Evolutionary conservation across 2,329 filamentous ascomycete species (phyloP).

Genomic region (Daldinia sp.): DNA sequence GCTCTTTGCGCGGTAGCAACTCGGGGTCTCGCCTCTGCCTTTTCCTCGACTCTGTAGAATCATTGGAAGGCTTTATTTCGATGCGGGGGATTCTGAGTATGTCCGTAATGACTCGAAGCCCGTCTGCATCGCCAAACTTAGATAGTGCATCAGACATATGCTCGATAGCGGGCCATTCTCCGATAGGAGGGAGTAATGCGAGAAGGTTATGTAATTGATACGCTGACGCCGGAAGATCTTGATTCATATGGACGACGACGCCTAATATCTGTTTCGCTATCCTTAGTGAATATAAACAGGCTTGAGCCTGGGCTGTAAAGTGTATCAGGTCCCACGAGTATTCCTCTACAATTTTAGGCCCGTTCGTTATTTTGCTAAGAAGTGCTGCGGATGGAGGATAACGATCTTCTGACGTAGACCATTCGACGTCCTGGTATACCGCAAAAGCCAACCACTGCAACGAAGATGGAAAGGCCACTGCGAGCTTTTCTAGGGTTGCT

Average conservation of each 20-base stretch:
- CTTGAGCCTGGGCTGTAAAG: slow-evolving; percentile 67
- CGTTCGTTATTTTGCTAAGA: slow-evolving; percentile 40
- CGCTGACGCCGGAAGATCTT: slow-evolving; percentile 21
- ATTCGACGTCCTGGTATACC: slow-evolving; percentile 49
- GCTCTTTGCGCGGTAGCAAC: neutral
- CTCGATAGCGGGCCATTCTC: slow-evolving; percentile 42
- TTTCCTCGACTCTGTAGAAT: slow-evolving; percentile 8
- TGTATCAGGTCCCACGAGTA: slow-evolving; percentile 68
- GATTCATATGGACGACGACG: slow-evolving; percentile 24
- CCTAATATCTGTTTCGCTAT: slow-evolving; percentile 60
- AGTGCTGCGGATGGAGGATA: slow-evolving; percentile 45
- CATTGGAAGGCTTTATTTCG: neutral
- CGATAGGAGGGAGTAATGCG: slow-evolving; percentile 35
- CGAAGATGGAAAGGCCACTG: slow-evolving; percentile 12
- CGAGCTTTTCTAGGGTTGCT: slow-evolving; percentile 39
- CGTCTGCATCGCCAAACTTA: slow-evolving; percentile 16
- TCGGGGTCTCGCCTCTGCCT: slow-evolving; percentile 24
- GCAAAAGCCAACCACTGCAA: slow-evolving; percentile 50
- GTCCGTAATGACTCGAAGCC: slow-evolving; percentile 26
- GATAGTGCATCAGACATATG: slow-evolving; percentile 30
- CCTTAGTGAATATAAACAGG: slow-evolving; percentile 68
- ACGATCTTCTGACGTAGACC: slow-evolving; percentile 46
- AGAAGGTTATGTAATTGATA: slow-evolving; percentile 35
- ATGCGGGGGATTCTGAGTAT: slow-evolving; percentile 34
- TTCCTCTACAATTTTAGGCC: slow-evolving; percentile 44